Conservation (phyloP, 495 filamentous ascomycete species). For the Neurospora sp. region DNA sequence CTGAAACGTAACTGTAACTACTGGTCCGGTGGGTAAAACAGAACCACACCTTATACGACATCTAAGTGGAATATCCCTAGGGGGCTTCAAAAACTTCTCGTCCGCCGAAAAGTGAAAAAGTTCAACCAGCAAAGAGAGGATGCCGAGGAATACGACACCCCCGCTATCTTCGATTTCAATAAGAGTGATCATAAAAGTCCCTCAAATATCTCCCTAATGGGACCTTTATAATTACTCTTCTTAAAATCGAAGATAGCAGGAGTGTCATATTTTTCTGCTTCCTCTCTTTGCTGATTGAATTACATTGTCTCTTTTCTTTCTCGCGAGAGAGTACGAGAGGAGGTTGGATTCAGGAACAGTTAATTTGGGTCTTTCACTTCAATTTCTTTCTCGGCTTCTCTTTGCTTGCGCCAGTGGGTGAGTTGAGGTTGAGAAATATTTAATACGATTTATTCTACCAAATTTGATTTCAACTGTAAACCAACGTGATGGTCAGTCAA, state of each 20-base stretch:
- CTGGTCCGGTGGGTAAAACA: not conserved
- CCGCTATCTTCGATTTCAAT: no score
- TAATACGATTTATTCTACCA: not conserved
- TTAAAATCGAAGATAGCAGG: no score
- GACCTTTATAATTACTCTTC: no score
- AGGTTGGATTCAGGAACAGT: not conserved
- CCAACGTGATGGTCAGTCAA: no score
- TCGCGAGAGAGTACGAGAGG: not conserved
- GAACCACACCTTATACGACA: not conserved
- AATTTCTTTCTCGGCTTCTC: not conserved
- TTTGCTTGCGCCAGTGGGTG: not conserved
- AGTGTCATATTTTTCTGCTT: no score
- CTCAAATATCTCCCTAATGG: no score
- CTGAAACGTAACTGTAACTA: not conserved
- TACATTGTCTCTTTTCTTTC: not conserved
- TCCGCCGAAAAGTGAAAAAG: no score
- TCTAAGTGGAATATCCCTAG: not conserved
- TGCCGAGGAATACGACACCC: no score
- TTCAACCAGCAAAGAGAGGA: no score
- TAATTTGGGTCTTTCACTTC: not conserved
- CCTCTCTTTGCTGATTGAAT: no score
- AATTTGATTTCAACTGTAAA: not conserved
- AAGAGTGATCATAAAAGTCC: no score
- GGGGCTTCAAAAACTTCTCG: no score
- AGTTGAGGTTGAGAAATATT: not conserved